Percentiles rank a stretch among this genome's conserved stretches.
Evolutionary conservation across 495 filamentous ascomycete genomes (phyloP).

Genomic region (Polyplosphaeria fusca): DNA sequence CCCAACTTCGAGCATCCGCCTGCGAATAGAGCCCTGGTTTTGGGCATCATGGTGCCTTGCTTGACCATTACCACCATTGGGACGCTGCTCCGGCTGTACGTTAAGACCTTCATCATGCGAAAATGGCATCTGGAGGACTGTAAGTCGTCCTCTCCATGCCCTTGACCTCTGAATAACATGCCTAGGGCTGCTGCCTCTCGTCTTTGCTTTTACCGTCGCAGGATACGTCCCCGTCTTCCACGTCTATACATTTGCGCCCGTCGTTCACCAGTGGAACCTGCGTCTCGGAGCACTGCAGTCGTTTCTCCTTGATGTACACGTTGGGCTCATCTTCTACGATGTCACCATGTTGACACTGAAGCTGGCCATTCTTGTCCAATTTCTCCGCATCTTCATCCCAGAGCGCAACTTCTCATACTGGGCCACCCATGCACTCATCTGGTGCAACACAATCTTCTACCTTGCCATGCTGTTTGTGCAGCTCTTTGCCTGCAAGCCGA

Average conservation of each 20-base stretch:
- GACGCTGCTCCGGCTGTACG: not conserved
- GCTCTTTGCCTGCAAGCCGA: not conserved
- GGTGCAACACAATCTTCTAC: not conserved
- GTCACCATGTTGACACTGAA: not conserved
- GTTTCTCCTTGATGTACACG: not conserved
- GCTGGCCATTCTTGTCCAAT: not conserved
- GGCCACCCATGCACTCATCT: not conserved
- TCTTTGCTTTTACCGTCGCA: not conserved
- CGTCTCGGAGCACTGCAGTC: not conserved
- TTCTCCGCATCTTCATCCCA: not conserved
- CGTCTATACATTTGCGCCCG: not conserved
- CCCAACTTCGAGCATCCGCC: not conserved
- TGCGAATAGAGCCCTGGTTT: not conserved
- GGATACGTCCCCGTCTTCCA: not conserved
- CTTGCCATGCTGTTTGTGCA: not conserved
- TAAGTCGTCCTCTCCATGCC: not conserved
- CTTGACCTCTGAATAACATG: not conserved
- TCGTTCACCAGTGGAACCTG: not conserved
- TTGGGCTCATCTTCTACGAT: not conserved
- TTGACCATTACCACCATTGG: not conserved
- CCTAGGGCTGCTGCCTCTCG: not conserved
- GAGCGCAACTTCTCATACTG: not conserved
- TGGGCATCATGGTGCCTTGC: not conserved
- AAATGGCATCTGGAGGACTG: not conserved
- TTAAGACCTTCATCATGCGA: not conserved